These are phyloP conservation scores for Salix koriyanagi DNA, from an alignment of 345 rosid genomes.

Conservation along the genomic window DNA sequence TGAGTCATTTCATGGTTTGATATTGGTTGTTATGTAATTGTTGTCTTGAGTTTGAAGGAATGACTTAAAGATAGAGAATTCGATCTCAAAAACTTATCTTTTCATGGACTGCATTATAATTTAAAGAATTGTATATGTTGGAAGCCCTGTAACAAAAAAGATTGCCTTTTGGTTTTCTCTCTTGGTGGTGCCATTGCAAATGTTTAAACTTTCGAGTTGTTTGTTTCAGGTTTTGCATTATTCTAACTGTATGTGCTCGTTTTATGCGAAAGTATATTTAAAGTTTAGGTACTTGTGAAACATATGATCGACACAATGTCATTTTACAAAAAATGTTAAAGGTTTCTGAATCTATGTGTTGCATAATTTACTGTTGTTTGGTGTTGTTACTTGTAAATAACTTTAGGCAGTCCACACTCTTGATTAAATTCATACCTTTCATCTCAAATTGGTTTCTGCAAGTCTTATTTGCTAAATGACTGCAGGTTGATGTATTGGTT, in stretches of 20 bases:
- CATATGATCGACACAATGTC: neutral
- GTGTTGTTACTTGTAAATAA: neutral
- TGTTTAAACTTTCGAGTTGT: neutral
- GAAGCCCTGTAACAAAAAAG: neutral
- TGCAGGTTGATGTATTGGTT: conserved; percentile 89
- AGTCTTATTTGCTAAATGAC: conserved; percentile 10
- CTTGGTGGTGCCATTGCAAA: neutral
- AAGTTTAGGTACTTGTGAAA: neutral
- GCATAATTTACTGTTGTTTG: neutral
- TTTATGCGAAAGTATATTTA: neutral
- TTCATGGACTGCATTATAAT: neutral
- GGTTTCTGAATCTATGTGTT: neutral
- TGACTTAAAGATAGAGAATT: neutral
- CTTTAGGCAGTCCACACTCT: neutral
- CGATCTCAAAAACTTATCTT: neutral
- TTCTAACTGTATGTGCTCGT: neutral
- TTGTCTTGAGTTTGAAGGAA: neutral
- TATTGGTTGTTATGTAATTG: neutral
- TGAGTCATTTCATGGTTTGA: conserved; percentile 24
- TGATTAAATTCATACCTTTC: neutral
- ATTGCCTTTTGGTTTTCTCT: neutral
- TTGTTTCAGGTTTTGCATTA: neutral
- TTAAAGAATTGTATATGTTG: neutral
- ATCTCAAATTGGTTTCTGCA: conserved; percentile 1
- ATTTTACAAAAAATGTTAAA: neutral